Percentiles rank a stretch among this genome's conserved stretches.
Evolutionary conservation across 1,284 basidiomycete species (phyloP).

Genomic region (Leucocoprinus gongylophorus): DNA sequence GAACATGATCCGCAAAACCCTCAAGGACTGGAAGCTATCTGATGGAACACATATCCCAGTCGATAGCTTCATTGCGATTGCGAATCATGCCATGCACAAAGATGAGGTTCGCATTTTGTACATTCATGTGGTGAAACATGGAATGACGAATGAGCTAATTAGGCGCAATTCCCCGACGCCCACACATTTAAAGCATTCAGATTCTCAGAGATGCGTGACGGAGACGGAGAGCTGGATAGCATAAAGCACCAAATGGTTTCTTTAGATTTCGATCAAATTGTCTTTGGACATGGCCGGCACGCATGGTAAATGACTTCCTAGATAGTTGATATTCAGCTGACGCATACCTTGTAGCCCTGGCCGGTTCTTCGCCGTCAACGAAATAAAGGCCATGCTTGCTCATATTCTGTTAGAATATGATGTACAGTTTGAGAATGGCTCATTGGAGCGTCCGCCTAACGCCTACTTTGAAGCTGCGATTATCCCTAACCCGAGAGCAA

Average conservation of each 20-base stretch:
- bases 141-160: background rate
- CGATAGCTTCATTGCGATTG: conserved; percentile 18
- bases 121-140: background rate
- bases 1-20: conserved; percentile 15
- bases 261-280: conserved; percentile 29
- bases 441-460: conserved; percentile 16
- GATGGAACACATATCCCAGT: conserved; percentile 22
- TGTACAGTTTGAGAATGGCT: conserved; percentile 30
- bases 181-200: conserved; percentile 33
- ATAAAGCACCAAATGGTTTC: conserved; percentile 30
- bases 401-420: conserved; percentile 41
- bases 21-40: conserved; percentile 22
- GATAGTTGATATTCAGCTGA: background rate
- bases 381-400: conserved; percentile 41
- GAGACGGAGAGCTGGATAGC: conserved; percentile 18
- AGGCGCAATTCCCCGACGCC: conserved; percentile 23
- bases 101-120: background rate
- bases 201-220: conserved; percentile 28
- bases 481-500: conserved; percentile 22
- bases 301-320: conserved; percentile 19
- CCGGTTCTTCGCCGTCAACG: conserved; percentile 41
- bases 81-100: conserved; percentile 15
- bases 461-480: conserved; percentile 15
- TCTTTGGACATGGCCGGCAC: conserved; percentile 36
- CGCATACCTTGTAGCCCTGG: conserved; percentile 25